phyloP scores from a whole-genome alignment of 345 rosid species.

The Eucalyptus curtisii region DNA sequence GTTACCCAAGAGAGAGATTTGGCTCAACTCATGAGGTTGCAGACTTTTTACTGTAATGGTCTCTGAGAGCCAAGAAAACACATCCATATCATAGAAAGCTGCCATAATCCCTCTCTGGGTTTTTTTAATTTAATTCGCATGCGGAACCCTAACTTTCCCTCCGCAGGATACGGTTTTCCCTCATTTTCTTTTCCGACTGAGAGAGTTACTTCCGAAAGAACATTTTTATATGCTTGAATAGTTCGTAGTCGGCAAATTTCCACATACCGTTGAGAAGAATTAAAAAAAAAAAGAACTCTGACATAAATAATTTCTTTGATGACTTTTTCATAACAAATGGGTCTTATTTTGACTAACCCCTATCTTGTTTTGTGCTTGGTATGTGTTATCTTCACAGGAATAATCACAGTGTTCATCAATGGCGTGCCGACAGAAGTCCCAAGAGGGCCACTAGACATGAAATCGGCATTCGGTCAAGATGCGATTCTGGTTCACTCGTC shows the following conservation, averaged over 20 bases:
- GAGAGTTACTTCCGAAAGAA: background rate
- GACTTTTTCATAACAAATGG: background rate
- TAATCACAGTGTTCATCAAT: slow-evolving; percentile 69
- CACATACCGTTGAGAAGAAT: background rate
- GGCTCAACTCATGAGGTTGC: background rate
- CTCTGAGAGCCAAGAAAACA: background rate
- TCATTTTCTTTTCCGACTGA: background rate
- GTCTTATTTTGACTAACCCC: background rate
- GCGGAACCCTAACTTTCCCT: background rate
- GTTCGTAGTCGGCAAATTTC: background rate
- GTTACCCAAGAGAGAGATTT: background rate
- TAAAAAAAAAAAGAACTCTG: background rate
- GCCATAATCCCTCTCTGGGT: background rate
- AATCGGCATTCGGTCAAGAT: slow-evolving; percentile 68
- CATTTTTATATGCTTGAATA: background rate
- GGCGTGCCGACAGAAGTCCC: slow-evolving; percentile 77
- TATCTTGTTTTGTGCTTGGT: background rate
- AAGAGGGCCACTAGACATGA: slow-evolving; percentile 70
- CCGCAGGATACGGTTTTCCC: background rate
- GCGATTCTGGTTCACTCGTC: slow-evolving; percentile 62
- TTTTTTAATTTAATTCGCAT: background rate
- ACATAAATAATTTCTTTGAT: background rate
- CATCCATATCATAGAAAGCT: background rate
- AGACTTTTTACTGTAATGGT: background rate
- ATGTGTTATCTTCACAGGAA: slow-evolving; percentile 18